Conservation (phyloP, 2,329 filamentous ascomycete species). For the Neonectria coccinea region DNA sequence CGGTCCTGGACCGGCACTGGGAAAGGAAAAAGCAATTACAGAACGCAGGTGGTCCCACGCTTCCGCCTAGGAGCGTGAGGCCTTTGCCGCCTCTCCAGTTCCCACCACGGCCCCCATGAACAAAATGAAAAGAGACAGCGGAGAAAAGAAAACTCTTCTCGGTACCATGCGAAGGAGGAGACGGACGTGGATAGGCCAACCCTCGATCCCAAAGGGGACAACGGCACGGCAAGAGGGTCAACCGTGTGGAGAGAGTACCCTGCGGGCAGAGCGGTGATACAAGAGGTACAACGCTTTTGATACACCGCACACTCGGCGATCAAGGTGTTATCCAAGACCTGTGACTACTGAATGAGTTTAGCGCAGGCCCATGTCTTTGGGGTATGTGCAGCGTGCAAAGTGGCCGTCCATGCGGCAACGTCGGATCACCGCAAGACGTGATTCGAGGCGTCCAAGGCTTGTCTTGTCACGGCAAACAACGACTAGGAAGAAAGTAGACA, state of each 20-base stretch:
- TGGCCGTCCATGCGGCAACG: slow-evolving; percentile 22
- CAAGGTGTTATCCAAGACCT: slow-evolving; percentile 11
- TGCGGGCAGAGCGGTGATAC: not conserved
- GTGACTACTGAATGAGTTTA: slow-evolving; percentile 20
- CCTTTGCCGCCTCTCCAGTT: slow-evolving; percentile 25
- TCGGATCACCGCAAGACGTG: slow-evolving; percentile 35
- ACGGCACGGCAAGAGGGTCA: slow-evolving; percentile 20
- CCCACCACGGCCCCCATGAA: slow-evolving; percentile 31
- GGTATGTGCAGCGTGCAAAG: not conserved
- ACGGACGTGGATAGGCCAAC: not conserved
- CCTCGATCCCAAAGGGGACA: slow-evolving; percentile 18
- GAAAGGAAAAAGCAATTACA: slow-evolving; percentile 38
- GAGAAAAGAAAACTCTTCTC: slow-evolving; percentile 30
- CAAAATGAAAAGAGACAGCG: slow-evolving; percentile 36
- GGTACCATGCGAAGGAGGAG: slow-evolving; percentile 16
- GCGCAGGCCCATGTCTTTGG: slow-evolving; percentile 21
- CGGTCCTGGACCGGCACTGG: slow-evolving; percentile 29
- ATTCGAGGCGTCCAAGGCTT: slow-evolving; percentile 30
- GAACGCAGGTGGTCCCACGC: slow-evolving; percentile 36
- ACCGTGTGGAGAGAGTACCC: slow-evolving; percentile 9
- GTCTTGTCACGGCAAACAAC: slow-evolving; percentile 33
- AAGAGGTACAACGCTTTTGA: slow-evolving; percentile 2
- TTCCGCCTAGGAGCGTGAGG: slow-evolving; percentile 30
- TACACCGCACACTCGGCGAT: slow-evolving; percentile 5
- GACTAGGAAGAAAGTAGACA: slow-evolving; percentile 28